phyloP scores from a whole-genome alignment of 345 rosid genomes.

The Dimocarpus longan region DNA sequence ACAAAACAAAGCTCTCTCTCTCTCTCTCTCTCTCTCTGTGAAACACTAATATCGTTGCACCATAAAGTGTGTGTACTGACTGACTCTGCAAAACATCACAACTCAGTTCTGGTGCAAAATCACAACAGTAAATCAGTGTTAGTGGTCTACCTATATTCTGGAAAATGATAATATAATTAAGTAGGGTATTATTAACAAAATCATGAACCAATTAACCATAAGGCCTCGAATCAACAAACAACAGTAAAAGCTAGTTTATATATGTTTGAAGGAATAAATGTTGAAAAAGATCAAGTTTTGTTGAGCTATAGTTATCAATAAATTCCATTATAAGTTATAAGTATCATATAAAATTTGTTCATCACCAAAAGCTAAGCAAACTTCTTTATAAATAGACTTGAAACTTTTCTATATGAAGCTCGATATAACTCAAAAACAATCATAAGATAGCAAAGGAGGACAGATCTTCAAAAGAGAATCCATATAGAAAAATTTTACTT shows the following conservation, averaged over 20 bases:
- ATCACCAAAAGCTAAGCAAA: conserved; percentile 2
- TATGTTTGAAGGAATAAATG: not conserved
- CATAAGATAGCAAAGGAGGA: not conserved
- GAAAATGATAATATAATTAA: not conserved
- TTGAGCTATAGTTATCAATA: no score
- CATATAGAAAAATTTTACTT: not conserved
- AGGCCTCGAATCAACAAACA: not conserved
- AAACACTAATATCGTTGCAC: conserved; percentile 5
- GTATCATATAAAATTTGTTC: conserved; percentile 2
- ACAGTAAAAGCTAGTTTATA: not conserved
- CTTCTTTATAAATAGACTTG: not conserved
- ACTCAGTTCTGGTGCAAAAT: conserved; percentile 39
- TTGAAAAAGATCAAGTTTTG: no score
- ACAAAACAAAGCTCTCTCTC: not conserved
- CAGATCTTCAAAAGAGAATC: conserved; percentile 19
- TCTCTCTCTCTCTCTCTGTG: not conserved
- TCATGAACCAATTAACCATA: not conserved
- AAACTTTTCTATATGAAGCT: not conserved
- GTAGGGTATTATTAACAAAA: not conserved
- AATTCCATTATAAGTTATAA: not conserved
- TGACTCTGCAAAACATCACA: conserved; percentile 37
- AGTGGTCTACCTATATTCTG: not conserved
- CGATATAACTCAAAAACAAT: not conserved
- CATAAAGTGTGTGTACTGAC: conserved; percentile 21
- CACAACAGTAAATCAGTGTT: conserved; percentile 34